These are phyloP conservation scores for Metschnikowia borealis DNA, from an alignment of 805 yeast species.

Conservation along the genomic window DNA sequence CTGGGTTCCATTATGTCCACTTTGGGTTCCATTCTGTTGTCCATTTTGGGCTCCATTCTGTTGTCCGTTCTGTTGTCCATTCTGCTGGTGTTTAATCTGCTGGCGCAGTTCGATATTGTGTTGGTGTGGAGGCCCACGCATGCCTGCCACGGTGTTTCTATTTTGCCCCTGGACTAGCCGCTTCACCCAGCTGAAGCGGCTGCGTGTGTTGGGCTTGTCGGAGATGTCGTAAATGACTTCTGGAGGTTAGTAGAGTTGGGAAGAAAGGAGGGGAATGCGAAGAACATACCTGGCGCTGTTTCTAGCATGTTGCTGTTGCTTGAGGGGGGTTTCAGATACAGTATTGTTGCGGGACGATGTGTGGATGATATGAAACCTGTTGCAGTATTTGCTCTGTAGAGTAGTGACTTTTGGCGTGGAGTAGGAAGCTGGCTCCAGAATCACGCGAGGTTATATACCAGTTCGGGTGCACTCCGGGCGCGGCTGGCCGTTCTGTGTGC, in stretches of 20 bases:
- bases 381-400: not conserved
- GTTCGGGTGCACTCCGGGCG: not conserved
- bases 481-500: not conserved
- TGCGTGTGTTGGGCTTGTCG: conserved; percentile 28
- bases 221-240: conserved; percentile 9
- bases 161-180: conserved; percentile 37
- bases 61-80: not conserved
- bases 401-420: not conserved
- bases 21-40: not conserved
- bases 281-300: conserved; percentile 1
- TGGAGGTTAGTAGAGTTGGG: conserved; percentile 1
- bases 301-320: not conserved
- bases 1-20: no score
- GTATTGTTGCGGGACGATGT: no score
- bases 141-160: conserved; percentile 12
- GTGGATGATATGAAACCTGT: not conserved
- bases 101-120: not conserved
- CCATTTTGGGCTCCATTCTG: not conserved
- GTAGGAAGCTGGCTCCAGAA: not conserved
- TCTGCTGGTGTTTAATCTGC: not conserved
- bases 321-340: not conserved
- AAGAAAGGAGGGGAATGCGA: not conserved
- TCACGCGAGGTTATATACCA: not conserved
- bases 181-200: conserved; percentile 39
- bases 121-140: conserved; percentile 11